Conservation (phyloP, 768 basidiomycete species). For the Lepiota venenata region DNA sequence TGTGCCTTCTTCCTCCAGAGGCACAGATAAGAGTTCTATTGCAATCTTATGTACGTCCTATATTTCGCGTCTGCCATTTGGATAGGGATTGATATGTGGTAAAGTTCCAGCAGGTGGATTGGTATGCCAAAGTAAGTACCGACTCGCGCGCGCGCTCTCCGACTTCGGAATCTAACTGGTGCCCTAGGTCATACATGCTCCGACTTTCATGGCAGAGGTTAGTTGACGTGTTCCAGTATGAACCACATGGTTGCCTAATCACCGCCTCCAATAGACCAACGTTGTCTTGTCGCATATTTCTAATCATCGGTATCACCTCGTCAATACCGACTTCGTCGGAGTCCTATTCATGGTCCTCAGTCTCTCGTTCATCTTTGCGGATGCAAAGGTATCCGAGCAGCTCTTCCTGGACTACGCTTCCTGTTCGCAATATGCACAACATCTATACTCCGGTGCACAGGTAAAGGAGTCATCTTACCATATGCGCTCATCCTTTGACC, state of each 20-base stretch:
- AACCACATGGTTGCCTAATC: background rate
- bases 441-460: slow-evolving; percentile 23
- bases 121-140: slow-evolving; percentile 11
- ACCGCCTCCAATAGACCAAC: background rate
- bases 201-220: slow-evolving; percentile 21
- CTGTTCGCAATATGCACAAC: slow-evolving; percentile 17
- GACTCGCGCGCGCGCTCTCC: background rate
- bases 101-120: slow-evolving; percentile 9
- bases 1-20: slow-evolving; percentile 16
- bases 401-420: slow-evolving; percentile 15
- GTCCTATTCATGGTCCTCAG: slow-evolving; percentile 22
- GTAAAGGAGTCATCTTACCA: slow-evolving; percentile 4
- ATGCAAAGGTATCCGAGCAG: slow-evolving; percentile 16
- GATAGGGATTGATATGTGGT: background rate
- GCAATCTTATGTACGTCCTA: slow-evolving; percentile 19
- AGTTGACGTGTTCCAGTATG: background rate
- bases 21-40: slow-evolving; percentile 15
- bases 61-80: background rate
- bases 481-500: too few species aligned
- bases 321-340: slow-evolving; percentile 17
- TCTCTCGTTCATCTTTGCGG: slow-evolving; percentile 22
- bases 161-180: background rate
- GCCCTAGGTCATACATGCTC: slow-evolving; percentile 19
- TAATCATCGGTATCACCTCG: background rate
- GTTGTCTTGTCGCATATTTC: slow-evolving; percentile 4